Percentiles rank a stretch among this genome's conserved stretches.
These are phyloP conservation scores for Leptographium procerum DNA, from an alignment of 2,329 filamentous ascomycete species.

Conservation along the genomic window DNA sequence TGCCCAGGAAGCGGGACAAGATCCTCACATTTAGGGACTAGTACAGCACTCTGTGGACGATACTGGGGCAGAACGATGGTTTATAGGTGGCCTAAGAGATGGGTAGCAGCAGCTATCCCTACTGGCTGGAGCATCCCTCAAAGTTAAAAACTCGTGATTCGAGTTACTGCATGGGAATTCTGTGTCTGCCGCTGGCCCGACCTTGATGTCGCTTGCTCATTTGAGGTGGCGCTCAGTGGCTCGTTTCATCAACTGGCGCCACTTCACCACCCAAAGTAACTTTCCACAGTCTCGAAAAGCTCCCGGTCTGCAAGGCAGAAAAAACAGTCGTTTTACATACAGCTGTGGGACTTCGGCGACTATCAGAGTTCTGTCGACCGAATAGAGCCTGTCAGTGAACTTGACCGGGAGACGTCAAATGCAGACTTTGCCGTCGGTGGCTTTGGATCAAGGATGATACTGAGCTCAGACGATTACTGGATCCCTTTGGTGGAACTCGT, in stretches of 20 bases:
- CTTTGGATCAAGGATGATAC: background rate
- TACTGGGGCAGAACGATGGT: conserved; percentile 1
- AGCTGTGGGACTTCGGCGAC: background rate
- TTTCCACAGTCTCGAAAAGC: background rate
- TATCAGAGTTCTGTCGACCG: background rate
- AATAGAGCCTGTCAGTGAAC: background rate
- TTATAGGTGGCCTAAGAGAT: background rate
- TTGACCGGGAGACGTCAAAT: background rate
- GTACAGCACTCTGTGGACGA: conserved; percentile 9
- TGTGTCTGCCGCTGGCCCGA: background rate
- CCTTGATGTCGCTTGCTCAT: background rate
- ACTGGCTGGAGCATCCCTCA: background rate
- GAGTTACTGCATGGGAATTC: background rate
- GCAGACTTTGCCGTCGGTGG: background rate
- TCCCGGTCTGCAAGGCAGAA: background rate
- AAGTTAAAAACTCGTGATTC: background rate
- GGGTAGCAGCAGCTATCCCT: background rate
- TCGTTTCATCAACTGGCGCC: background rate
- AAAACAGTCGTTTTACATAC: background rate
- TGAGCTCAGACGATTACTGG: background rate
- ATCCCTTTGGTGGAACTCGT: background rate
- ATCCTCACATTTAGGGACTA: conserved; percentile 10
- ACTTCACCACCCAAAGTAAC: background rate
- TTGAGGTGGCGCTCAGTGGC: background rate
- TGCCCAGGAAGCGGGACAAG: conserved; percentile 7